Evolutionary conservation across 2,329 filamentous ascomycete genomes (phyloP), one percentile per base, ranked within the genome.

Genomic region (Rachicladosporium sp.): DNA sequence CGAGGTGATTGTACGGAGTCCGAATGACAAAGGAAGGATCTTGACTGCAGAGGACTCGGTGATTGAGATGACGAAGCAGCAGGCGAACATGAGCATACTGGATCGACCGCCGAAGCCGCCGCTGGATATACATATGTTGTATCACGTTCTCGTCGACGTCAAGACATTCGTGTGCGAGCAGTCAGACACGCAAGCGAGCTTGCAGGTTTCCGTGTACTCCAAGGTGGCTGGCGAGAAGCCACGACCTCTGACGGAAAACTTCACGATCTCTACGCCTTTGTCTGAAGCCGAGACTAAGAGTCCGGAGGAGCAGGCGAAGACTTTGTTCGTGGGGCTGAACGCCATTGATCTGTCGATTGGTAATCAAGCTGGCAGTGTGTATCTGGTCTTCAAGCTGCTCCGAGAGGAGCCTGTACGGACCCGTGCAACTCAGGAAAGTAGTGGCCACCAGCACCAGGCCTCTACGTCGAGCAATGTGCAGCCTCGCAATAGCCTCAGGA

Each of bases 81-180:
- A 98, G 65, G 93, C 91, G 4, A 76, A 88, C 56, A 98, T 98
- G 91, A 93, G 87, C 60, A 73, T 96, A 52, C 69, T 98, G 34
- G 81, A 94, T 42, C 81, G 84, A 50, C 76, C 80, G n/a, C 88
- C 87, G 0, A 73, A 75, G 12, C 69, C 75, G 3, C 67, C 74
- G 7, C 62, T 75, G 10, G 87, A 82, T 50, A 69, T 86, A 50
- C 71, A 80, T 36, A 78, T 83, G 29, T 65, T 93, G 38, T 83
- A 94, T 56, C 81, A 96, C 50, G 62, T 93, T 4, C 69, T 93
- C 42, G 73, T 95, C 23, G 86, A 93, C 51, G 73, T 96, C 45
- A 88, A 82, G 53, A 80, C 81, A 6, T 81, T 95, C 46, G 78
- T 81, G 1, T 85, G 85, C 10, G 76, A 81, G 29, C 78, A 82